Percentiles rank a stretch among this genome's conserved stretches.
phyloP scores from a whole-genome alignment of 768 basidiomycete genomes.

The Tremella mesenterica region DNA sequence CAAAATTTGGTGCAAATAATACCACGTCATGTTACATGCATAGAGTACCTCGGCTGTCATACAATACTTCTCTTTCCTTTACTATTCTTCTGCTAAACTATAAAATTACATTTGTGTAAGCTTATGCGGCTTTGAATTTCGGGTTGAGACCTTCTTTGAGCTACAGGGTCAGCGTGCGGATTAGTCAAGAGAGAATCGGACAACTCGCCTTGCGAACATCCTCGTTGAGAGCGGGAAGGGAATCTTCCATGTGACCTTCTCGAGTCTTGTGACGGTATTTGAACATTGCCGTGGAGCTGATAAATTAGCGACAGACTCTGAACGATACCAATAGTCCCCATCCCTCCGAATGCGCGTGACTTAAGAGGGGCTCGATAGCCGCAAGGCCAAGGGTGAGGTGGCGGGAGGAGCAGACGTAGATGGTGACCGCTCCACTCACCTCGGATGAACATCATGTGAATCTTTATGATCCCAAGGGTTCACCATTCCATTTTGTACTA shows the following conservation, averaged over 20 bases:
- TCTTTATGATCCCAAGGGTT: conserved; percentile 36
- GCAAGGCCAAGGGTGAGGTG: not conserved
- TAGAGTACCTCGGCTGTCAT: too few relatives aligned
- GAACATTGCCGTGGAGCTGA: not conserved
- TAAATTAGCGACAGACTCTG: not conserved
- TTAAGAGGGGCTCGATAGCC: too few relatives aligned
- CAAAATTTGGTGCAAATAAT: too few relatives aligned
- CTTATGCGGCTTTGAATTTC: too few relatives aligned
- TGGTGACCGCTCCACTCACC: conserved; percentile 12
- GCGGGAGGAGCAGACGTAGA: not conserved
- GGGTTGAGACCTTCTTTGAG: too few relatives aligned
- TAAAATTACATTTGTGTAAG: too few relatives aligned
- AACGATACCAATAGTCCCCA: not conserved
- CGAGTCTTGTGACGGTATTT: conserved; percentile 7
- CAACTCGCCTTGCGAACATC: not conserved
- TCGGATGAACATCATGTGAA: conserved; percentile 37
- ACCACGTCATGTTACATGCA: too few relatives aligned
- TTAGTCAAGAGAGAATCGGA: too few relatives aligned
- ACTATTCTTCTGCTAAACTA: too few relatives aligned
- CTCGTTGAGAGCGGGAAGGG: conserved; percentile 21
- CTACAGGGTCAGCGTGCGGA: too few relatives aligned
- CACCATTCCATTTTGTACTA: conserved; percentile 28
- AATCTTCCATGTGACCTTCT: conserved; percentile 36
- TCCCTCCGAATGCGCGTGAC: too few relatives aligned
- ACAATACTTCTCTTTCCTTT: too few relatives aligned